Base-by-base conservation (phyloP, 1,139 yeast species). In the Yamadazyma trypodendri region DNA sequence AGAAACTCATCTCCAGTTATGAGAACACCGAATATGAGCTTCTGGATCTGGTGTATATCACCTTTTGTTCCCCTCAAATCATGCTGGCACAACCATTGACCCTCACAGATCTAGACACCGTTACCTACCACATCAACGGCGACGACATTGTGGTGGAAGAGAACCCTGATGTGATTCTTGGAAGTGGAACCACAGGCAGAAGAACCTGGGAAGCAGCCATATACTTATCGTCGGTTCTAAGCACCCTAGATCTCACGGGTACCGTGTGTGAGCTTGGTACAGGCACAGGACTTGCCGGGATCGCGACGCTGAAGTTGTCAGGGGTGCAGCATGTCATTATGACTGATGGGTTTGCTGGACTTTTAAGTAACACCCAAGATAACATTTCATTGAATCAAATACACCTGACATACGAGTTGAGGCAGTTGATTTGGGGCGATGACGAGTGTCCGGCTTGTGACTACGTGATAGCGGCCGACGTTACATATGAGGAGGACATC, bases 131-230 rank as follows among this genome's bases (percentile, higher is more conserved):
- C 4, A 52, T 79, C 7, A 45, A 48, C 8, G 54, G 51, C 0
- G 36, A 51, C 1, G 55, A 56, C 4, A 65, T 83, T 1, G 51
- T 57, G 3, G 74, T 84, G 3, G 62, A 63, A 39, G 94, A 85
- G 51, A 69, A 77, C 0, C 94, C 90, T 0, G 66, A 72, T 40
- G 46, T 85, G 35, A 76, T 87, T 9, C 75, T 87, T 13, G 88
- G 88, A 0, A 56, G 65, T 22, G 95, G 94, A 6, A 84, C 95
- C 1, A 90, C 97, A 0, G 97, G 97, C 0, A 63, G 80, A 41
- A 65, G 97, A 31, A 90, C 97, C 0, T 90, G 97, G 97, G 97
- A 88, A 55, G 97, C 96, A 1, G 85, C 96, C 0, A 49, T 86
- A n/a, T 87, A 68, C 15, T 41, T 61, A 10, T 31, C 46, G 9